Conservation (phyloP, 1,139 yeast genomes). For the Pichia sp. region DNA sequence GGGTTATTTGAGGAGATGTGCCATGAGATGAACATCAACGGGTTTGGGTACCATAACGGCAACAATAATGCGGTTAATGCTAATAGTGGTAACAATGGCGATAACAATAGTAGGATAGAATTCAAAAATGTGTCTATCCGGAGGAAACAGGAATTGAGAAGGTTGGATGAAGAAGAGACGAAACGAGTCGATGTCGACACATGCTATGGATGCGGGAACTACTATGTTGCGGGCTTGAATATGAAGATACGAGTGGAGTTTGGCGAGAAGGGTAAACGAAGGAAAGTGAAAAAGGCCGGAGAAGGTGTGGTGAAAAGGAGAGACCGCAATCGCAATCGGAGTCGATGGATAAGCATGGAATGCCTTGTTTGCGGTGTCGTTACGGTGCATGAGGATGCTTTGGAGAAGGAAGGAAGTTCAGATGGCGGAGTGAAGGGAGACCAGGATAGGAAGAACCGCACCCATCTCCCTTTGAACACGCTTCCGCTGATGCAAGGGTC, state of each 20-base stretch:
- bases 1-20: conserved; percentile 5
- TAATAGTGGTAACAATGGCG: too few relatives aligned
- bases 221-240: conserved; percentile 19
- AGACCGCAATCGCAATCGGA: background rate
- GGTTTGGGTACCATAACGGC: too few relatives aligned
- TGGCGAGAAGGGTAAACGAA: background rate
- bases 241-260: conserved; percentile 14
- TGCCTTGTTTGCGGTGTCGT: too few relatives aligned
- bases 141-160: background rate
- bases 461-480: too few relatives aligned
- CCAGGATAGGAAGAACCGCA: too few relatives aligned
- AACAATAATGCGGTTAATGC: too few relatives aligned
- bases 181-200: conserved; percentile 36
- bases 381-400: too few relatives aligned
- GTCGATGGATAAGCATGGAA: too few relatives aligned
- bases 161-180: background rate
- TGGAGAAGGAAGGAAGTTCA: too few relatives aligned
- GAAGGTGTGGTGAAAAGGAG: conserved; percentile 16
- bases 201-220: conserved; percentile 42
- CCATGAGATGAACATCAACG: background rate
- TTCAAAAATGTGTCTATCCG: background rate
- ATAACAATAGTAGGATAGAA: too few relatives aligned
- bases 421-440: too few relatives aligned
- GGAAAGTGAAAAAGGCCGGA: conserved; percentile 1
- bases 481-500: too few relatives aligned